These are phyloP conservation scores for Penicillium robsamsonii DNA, from an alignment of 495 filamentous ascomycete genomes.

Conservation along the genomic window DNA sequence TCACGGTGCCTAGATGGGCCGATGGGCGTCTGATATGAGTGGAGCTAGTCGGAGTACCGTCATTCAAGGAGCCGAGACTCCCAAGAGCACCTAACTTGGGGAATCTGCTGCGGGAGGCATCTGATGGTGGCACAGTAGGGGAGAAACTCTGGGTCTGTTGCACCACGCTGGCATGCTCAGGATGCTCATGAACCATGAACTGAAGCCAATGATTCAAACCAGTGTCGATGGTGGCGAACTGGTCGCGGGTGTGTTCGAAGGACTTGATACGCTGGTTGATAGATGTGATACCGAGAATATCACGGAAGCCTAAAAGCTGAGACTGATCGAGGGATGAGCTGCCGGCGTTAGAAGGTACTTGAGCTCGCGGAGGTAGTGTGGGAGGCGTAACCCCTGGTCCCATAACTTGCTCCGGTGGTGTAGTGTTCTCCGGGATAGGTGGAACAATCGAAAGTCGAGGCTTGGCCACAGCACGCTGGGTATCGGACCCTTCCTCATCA, in stretches of 20 bases:
- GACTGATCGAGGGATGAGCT: constrained; percentile 27
- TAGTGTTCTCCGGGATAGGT: constrained; percentile 18
- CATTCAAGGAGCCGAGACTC: constrained; percentile 40
- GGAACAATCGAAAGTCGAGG: constrained; percentile 30
- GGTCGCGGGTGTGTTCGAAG: constrained; percentile 65
- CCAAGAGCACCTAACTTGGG: constrained; percentile 41
- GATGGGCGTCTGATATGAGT: constrained; percentile 39
- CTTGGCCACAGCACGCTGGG: constrained; percentile 13
- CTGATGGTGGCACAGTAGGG: constrained; percentile 29
- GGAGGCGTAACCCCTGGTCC: constrained; percentile 7
- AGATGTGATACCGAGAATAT: constrained; percentile 64
- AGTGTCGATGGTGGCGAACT: constrained; percentile 68
- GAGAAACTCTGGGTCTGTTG: constrained; percentile 33
- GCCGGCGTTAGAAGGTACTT: constrained; percentile 2
- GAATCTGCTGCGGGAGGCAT: constrained; percentile 46
- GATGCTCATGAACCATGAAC: constrained; percentile 45
- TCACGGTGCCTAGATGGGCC: constrained; percentile 38
- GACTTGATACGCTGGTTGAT: constrained; percentile 62
- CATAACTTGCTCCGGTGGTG: constrained; percentile 23
- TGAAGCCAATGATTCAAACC: constrained; percentile 74
- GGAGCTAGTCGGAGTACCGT: constrained; percentile 37
- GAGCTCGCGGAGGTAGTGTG: background rate
- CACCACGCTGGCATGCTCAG: constrained; percentile 51
- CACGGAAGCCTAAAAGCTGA: constrained; percentile 60
- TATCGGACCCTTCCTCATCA: constrained; percentile 17